Conservation (phyloP, 305 asterid species). For the Fraxinus velutina region DNA sequence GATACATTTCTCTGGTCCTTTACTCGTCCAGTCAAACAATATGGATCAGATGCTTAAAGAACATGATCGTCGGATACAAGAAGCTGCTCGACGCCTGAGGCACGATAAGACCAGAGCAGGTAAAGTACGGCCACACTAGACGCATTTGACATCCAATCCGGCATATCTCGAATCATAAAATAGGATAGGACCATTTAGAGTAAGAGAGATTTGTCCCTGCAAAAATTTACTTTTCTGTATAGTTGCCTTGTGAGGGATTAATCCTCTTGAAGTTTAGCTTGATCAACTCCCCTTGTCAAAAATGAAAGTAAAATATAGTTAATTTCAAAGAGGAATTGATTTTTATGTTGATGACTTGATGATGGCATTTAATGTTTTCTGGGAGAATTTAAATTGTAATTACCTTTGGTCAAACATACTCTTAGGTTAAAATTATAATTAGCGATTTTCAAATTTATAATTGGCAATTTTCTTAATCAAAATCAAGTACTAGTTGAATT, state of each 20-base stretch:
- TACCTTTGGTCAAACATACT: neutral
- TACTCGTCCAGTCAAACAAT: constrained; percentile 56
- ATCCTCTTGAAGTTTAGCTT: constrained; percentile 22
- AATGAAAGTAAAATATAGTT: neutral
- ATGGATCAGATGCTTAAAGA: constrained; percentile 84
- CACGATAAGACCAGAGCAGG: constrained; percentile 47
- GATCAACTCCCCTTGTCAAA: constrained; percentile 11
- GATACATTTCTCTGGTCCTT: constrained; percentile 75
- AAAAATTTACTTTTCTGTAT: constrained; percentile 25
- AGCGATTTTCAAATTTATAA: neutral
- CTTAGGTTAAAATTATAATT: neutral
- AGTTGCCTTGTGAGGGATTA: constrained; percentile 22
- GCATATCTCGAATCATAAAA: neutral
- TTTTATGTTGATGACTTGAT: neutral
- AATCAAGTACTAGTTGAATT: neutral
- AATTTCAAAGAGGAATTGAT: constrained; percentile 3
- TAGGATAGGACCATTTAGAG: neutral
- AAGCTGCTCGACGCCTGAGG: constrained; percentile 71
- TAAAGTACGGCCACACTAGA: constrained; percentile 41
- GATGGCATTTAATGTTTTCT: neutral
- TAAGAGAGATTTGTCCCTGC: constrained; percentile 1
- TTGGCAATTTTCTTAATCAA: neutral
- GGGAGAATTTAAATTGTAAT: neutral
- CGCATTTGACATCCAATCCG: constrained; percentile 20
- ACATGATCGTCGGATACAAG: constrained; percentile 80